Conservation (phyloP, 2,329 filamentous ascomycete genomes). For the Ciborinia camelliae region DNA sequence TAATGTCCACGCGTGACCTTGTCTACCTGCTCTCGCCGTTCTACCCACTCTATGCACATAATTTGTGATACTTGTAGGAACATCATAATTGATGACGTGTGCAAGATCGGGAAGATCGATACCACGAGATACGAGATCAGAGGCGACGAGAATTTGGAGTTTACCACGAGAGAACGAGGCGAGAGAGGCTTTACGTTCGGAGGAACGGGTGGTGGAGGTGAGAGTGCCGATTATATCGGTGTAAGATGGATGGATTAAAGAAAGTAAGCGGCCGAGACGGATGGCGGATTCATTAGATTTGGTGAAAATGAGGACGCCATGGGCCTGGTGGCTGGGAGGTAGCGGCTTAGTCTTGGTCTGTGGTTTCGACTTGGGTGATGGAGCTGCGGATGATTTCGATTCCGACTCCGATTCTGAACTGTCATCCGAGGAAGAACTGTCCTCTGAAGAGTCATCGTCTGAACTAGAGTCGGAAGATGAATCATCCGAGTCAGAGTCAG, state of each 20-base stretch:
- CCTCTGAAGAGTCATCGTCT: slow-evolving; percentile 12
- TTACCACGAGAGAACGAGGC: slow-evolving; percentile 60
- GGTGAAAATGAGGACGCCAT: slow-evolving; percentile 73
- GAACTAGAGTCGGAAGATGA: slow-evolving; percentile 21
- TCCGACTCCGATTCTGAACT: slow-evolving; percentile 11
- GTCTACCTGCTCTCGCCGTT: slow-evolving; percentile 76
- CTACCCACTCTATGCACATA: slow-evolving; percentile 93
- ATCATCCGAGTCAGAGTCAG: slow-evolving; percentile 22
- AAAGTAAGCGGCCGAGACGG: slow-evolving; percentile 78
- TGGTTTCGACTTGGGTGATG: neutral
- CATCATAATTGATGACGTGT: slow-evolving; percentile 91
- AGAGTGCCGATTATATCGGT: slow-evolving; percentile 62
- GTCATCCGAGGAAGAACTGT: slow-evolving; percentile 7
- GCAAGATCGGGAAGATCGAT: slow-evolving; percentile 76
- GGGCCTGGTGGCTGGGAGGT: slow-evolving; percentile 26
- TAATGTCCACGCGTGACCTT: slow-evolving; percentile 81
- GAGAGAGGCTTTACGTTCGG: slow-evolving; percentile 64
- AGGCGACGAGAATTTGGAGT: slow-evolving; percentile 76
- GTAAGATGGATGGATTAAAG: slow-evolving; percentile 59
- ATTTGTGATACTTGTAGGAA: slow-evolving; percentile 73
- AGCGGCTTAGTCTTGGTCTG: slow-evolving; percentile 11
- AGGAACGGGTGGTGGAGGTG: slow-evolving; percentile 74
- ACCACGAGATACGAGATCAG: slow-evolving; percentile 88
- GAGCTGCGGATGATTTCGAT: slow-evolving; percentile 11
- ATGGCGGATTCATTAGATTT: slow-evolving; percentile 84